phyloP scores from a whole-genome alignment of 2,329 filamentous ascomycete species.

The Endoconidiophora polonica region DNA sequence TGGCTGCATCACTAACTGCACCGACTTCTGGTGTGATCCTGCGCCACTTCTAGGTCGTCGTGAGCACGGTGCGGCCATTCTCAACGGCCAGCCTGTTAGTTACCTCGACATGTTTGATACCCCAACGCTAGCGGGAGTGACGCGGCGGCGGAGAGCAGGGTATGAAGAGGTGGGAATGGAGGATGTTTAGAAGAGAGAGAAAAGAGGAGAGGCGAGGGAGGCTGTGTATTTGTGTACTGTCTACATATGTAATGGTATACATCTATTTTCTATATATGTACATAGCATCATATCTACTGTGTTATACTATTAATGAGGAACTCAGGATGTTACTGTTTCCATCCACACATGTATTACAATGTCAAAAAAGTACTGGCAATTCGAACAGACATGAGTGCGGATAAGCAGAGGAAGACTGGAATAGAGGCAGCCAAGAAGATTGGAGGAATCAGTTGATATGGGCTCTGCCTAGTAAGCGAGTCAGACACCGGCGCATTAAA shows the following conservation, averaged over 20 bases:
- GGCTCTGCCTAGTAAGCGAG: too few relatives aligned
- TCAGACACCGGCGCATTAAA: too few relatives aligned
- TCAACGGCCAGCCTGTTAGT: constrained; percentile 67
- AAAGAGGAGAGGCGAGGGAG: constrained; percentile 10
- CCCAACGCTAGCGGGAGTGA: constrained; percentile 48
- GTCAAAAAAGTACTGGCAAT: too few relatives aligned
- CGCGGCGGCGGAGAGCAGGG: constrained; percentile 33
- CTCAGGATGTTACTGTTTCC: too few relatives aligned
- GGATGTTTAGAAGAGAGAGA: constrained; percentile 28
- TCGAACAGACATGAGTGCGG: too few relatives aligned
- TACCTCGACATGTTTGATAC: constrained; percentile 84
- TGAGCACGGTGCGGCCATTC: constrained; percentile 54
- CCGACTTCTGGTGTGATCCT: constrained; percentile 90
- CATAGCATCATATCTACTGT: too few relatives aligned
- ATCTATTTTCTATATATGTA: not conserved
- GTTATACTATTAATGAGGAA: too few relatives aligned
- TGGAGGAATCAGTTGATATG: too few relatives aligned
- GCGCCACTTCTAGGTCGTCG: constrained; percentile 62
- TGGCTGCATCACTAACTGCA: constrained; percentile 76
- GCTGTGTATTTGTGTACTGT: constrained; percentile 1
- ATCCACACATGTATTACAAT: too few relatives aligned
- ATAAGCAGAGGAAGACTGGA: too few relatives aligned
- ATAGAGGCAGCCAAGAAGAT: too few relatives aligned
- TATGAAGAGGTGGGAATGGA: constrained; percentile 48
- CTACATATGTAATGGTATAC: not conserved